Evolutionary conservation across 2,329 filamentous ascomycete genomes (phyloP), one percentile per base, ranked within the genome.

Genomic region (Talaromyces islandicus): DNA sequence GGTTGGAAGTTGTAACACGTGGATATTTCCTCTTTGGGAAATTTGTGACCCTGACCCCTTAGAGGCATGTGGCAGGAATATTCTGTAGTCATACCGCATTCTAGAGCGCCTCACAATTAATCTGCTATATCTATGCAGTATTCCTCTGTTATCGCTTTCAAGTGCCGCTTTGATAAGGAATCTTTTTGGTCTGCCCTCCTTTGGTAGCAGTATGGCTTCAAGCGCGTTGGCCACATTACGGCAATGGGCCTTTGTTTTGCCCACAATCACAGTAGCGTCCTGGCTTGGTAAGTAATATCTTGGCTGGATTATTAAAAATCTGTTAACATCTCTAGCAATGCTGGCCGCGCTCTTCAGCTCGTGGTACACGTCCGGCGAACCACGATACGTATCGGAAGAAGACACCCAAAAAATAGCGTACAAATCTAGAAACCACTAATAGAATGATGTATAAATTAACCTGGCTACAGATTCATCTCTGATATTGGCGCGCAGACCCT

Each of bases 401-500:
- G 32, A 58, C 4, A 61, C 55, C 12, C 59, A 61, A 24, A 61
- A 43, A 6, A 61, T 61, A 50, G 59, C 59, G 59, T 61, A 52
- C 10, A 55, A 29, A n/a, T 14, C n/a, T 27, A 27, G 3, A 27
- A 27, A 3, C 21, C 7, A 6, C 14, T 4, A 1, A 29, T 12
- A 19, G 9, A 6, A 38, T 7, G 12, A 9, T 30, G 11, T 14
- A 25, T 7, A 7, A 25, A 12, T 17, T 52, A 10, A 58, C n/a
- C 32, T 12, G 9, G 4, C 4, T 27, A 9, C 29, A 61, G 59
- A 50, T 58, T 55, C 30, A 51, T 61, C n/a, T 61, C 59, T 51
- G 59, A 61, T 43, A 61, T 61, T 61, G 59, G 59, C 29, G 59
- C 59, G 12, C 55, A 58, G 24, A 14, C 53, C n/a, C 59, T 61